A percentile compares a stretch with the other conserved stretches of the same genome.
Evolutionary conservation across 2,329 filamentous ascomycete species (phyloP).

Genomic region (Aspergillus pseudoglaucus): DNA sequence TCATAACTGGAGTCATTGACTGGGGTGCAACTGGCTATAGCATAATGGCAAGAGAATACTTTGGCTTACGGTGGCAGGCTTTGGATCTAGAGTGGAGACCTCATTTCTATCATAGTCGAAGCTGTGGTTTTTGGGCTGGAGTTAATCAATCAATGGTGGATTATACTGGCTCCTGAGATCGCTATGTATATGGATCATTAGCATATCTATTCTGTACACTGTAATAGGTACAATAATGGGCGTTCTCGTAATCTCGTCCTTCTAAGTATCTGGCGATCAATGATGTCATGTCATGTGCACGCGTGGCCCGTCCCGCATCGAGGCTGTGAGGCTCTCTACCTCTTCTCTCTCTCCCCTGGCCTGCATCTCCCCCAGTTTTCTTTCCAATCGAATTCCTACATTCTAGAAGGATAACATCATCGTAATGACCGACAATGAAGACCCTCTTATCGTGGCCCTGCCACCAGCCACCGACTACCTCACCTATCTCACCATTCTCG

Average conservation of each 20-base stretch:
- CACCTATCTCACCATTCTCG: conserved; percentile 60
- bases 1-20: too few relatives aligned
- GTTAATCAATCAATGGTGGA: too few relatives aligned
- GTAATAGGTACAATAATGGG: not conserved
- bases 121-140: too few relatives aligned
- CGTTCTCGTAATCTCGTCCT: not conserved
- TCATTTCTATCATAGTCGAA: too few relatives aligned
- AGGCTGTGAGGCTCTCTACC: not conserved
- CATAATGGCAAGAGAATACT: too few relatives aligned
- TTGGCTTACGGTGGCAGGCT: too few relatives aligned
- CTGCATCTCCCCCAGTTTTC: not conserved
- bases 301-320: not conserved
- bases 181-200: too few relatives aligned
- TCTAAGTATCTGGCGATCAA: not conserved
- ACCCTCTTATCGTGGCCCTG: conserved; percentile 52
- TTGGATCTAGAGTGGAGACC: too few relatives aligned
- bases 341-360: not conserved
- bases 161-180: too few relatives aligned
- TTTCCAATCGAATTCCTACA: not conserved
- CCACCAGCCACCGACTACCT: conserved; percentile 59
- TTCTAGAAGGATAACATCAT: not conserved
- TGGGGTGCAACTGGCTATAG: too few relatives aligned
- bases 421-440: conserved; percentile 27
- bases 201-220: not conserved
- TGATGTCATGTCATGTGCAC: not conserved